phyloP scores from a whole-genome alignment of 495 filamentous ascomycete genomes.

The Hyaloscypha bicolor region DNA sequence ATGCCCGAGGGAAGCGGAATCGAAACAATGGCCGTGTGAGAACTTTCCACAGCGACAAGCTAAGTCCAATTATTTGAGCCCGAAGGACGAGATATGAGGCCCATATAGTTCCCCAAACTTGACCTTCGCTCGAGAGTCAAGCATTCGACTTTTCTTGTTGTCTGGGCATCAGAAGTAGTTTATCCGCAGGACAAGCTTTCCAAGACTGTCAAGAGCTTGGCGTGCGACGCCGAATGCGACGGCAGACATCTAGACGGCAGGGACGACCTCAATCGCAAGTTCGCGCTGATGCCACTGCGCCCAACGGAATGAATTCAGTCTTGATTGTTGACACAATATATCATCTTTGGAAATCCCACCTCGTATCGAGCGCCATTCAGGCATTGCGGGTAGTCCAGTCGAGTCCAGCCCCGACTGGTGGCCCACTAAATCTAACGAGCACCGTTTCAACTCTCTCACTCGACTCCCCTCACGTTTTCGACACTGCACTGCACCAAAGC shows the following conservation, averaged over 20 bases:
- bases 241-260: background rate
- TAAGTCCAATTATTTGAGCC: background rate
- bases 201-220: background rate
- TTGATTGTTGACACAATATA: too few relatives aligned
- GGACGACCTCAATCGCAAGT: background rate
- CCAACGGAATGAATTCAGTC: background rate
- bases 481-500: background rate
- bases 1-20: background rate
- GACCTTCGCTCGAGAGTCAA: background rate
- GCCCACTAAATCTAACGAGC: too few relatives aligned
- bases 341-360: too few relatives aligned
- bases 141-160: background rate
- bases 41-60: background rate
- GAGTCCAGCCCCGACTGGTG: too few relatives aligned
- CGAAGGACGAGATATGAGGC: background rate
- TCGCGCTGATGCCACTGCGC: background rate
- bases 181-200: background rate
- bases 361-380: too few relatives aligned
- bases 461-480: too few relatives aligned
- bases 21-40: background rate
- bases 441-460: too few relatives aligned
- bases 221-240: background rate
- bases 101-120: background rate
- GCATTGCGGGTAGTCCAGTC: too few relatives aligned
- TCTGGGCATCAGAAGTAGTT: background rate